Evolutionary conservation across 805 yeast species (phyloP).

Genomic region (Lipomyces sp.): DNA sequence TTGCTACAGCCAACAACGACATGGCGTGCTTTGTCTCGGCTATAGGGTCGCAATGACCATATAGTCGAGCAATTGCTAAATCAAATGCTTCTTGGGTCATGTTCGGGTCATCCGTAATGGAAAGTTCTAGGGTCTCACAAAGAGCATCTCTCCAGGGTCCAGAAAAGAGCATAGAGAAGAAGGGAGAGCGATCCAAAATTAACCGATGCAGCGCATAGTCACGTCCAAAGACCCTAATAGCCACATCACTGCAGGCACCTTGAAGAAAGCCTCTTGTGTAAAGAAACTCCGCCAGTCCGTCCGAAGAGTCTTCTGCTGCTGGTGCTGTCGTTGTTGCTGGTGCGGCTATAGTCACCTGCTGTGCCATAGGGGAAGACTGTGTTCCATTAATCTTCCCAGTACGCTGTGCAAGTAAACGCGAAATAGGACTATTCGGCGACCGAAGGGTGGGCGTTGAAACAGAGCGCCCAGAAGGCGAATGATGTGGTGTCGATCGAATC

Average conservation of each 20-base stretch:
- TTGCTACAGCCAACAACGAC: conserved; percentile 56
- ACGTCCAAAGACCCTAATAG: conserved; percentile 53
- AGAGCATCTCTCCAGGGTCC: conserved; percentile 51
- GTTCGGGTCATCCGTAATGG: conserved; percentile 48
- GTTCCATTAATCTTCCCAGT: not conserved
- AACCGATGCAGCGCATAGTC: conserved; percentile 55
- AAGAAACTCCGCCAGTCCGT: conserved; percentile 44
- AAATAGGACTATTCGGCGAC: conserved; percentile 1
- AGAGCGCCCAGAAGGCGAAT: not conserved
- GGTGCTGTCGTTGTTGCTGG: not conserved
- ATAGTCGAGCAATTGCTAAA: conserved; percentile 53
- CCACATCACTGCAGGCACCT: conserved; percentile 57
- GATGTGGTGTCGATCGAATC: not conserved
- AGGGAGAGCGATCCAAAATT: conserved; percentile 54
- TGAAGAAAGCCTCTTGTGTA: conserved; percentile 50
- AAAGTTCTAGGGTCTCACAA: conserved; percentile 42
- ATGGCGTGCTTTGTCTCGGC: conserved; percentile 49
- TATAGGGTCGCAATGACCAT: conserved; percentile 50
- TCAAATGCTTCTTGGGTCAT: conserved; percentile 56
- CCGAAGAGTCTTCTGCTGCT: not conserved
- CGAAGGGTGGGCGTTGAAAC: conserved; percentile 3
- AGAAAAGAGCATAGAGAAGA: conserved; percentile 53
- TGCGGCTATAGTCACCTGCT: not conserved
- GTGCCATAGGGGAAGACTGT: not conserved
- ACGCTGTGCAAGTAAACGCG: not conserved